phyloP scores from a whole-genome alignment of 495 filamentous ascomycete genomes.

The Neohortaea acidophila region DNA sequence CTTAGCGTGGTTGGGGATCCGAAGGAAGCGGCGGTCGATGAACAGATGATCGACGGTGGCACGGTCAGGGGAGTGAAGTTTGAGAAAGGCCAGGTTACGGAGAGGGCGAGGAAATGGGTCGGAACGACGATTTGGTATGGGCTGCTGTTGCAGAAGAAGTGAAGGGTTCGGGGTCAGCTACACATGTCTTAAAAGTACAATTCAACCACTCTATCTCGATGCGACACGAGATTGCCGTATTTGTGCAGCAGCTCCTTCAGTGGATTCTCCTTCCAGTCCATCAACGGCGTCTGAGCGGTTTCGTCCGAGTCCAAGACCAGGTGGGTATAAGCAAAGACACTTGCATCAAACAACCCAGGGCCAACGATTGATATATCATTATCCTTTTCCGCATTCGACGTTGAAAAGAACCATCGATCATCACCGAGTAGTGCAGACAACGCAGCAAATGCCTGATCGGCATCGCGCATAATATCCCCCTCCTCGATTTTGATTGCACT shows the following conservation, averaged over 20 bases:
- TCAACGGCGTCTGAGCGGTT: too few relatives aligned
- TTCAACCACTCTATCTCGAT: slow-evolving; percentile 36
- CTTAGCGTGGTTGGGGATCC: slow-evolving; percentile 34
- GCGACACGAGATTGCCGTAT: slow-evolving; percentile 36
- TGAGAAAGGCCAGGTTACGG: slow-evolving; percentile 32
- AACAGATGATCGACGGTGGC: slow-evolving; percentile 25
- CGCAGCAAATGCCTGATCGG: slow-evolving; percentile 56
- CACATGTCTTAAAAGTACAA: slow-evolving; percentile 25
- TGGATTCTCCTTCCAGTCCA: slow-evolving; percentile 37
- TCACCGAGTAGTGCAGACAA: slow-evolving; percentile 53
- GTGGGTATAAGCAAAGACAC: slow-evolving; percentile 82
- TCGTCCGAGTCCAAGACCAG: slow-evolving; percentile 48
- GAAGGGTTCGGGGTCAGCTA: too few relatives aligned
- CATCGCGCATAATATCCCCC: slow-evolving; percentile 49
- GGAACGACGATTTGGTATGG: slow-evolving; percentile 54
- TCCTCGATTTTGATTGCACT: slow-evolving; percentile 40
- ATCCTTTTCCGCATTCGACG: slow-evolving; percentile 54
- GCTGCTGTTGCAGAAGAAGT: slow-evolving; percentile 36
- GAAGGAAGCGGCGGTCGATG: slow-evolving; percentile 38
- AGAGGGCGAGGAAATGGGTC: slow-evolving; percentile 53
- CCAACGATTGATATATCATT: slow-evolving; percentile 54
- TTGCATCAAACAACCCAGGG: slow-evolving; percentile 71
- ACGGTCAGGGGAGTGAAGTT: slow-evolving; percentile 11
- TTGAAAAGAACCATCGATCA: slow-evolving; percentile 56
- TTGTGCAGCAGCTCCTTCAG: slow-evolving; percentile 24